Base-by-base conservation (phyloP, 441 rosid genomes). In the Syzygium syzygioides region DNA sequence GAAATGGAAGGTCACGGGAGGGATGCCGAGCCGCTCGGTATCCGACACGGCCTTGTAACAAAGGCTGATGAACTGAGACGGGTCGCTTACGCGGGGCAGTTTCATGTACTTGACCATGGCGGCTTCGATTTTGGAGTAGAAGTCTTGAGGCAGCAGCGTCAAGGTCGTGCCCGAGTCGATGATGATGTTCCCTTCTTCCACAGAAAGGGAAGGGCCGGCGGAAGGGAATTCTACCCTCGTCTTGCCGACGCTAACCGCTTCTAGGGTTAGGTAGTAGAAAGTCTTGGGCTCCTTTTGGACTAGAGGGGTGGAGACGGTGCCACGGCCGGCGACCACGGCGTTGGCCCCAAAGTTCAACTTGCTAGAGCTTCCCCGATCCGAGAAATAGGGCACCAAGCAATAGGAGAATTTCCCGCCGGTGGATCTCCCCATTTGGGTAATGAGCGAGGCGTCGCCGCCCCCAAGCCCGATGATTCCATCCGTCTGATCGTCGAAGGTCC, bases 141-240 rank as follows among this genome's bases (percentile, higher is more conserved):
- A 88, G 1, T 53, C 76, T 7, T 13, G 17, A 0, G 95, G 92
- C 8, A 93, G 28, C 1, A 89, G 1, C 2, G 94, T 94, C 50
- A 92, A 55, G 5, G 94, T 94, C 14, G 95, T 91, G 26, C 94
- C 96, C 0, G 96, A 93, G 79, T 95, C 97, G 34, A 93, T 92
- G 86, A 94, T 88, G 23, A 94, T 94, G 90, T 94, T 95, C 6
- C 95, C 95, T 9, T 56, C 52, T 13, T 87, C 45, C 0, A 23
- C 55, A 6, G 54, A 53, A 0, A 48, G 41, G 7, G 45, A 54
- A 45, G 32, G 55, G 41, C 30, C 87, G 86, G 45, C 14, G 87
- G 54, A 17, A 6, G 26, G 2, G 85, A 80, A 89, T 1, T 52
- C 4, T 14, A 94, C 45, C 76, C 85, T 87, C 25, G 85, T 88